A percentile compares a stretch with the other conserved stretches of the same genome.
These are phyloP conservation scores for Metschnikowia lochheadii DNA, from an alignment of 805 yeast species.

Conservation along the genomic window DNA sequence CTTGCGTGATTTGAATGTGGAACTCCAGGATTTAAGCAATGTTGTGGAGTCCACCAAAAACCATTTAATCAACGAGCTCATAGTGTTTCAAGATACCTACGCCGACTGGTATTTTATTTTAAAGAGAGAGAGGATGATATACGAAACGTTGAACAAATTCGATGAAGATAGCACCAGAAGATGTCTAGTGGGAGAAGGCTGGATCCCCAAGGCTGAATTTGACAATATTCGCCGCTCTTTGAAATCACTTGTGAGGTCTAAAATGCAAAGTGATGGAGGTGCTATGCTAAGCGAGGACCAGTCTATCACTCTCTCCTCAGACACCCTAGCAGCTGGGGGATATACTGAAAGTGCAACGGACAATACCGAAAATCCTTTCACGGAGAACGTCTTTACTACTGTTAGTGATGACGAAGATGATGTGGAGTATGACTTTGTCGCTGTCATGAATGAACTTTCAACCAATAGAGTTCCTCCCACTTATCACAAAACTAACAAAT, in stretches of 20 bases:
- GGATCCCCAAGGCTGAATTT: slow-evolving; percentile 62
- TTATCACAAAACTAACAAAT: slow-evolving; percentile 64
- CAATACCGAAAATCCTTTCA: slow-evolving; percentile 6
- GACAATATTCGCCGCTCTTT: slow-evolving; percentile 32
- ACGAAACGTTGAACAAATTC: slow-evolving; percentile 57
- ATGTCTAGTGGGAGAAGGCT: slow-evolving; percentile 68
- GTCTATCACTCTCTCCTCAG: slow-evolving; percentile 15
- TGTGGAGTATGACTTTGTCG: slow-evolving; percentile 19
- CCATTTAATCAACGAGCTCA: slow-evolving; percentile 36
- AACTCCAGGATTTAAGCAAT: slow-evolving; percentile 28
- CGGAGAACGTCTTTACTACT: background rate
- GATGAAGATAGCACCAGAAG: slow-evolving; percentile 64
- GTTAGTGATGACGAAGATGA: slow-evolving; percentile 20
- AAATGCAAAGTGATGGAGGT: slow-evolving; percentile 7
- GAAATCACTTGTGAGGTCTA: slow-evolving; percentile 41
- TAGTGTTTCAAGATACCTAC: slow-evolving; percentile 33
- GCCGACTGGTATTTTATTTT: slow-evolving; percentile 32
- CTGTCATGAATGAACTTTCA: slow-evolving; percentile 52
- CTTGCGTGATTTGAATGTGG: slow-evolving; percentile 28
- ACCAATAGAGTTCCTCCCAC: slow-evolving; percentile 72
- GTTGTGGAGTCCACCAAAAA: slow-evolving; percentile 33
- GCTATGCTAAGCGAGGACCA: slow-evolving; percentile 6
- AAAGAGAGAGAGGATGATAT: slow-evolving; percentile 55
- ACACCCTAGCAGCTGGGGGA: slow-evolving; percentile 13
- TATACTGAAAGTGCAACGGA: slow-evolving; percentile 7